phyloP scores from a whole-genome alignment of 164 flowering plant species.

The Liquidambar formosana region DNA sequence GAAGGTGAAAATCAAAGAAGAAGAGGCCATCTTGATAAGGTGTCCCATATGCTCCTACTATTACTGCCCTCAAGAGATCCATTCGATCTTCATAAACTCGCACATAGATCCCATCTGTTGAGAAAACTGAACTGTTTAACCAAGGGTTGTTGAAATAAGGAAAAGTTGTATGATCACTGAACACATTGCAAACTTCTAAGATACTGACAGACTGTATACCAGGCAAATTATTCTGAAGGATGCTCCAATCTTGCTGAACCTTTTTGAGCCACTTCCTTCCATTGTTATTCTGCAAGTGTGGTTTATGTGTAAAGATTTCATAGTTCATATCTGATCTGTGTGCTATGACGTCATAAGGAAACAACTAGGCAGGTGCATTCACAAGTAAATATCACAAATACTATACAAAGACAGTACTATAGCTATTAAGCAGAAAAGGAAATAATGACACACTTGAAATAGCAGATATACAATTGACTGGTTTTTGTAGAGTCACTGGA shows the following conservation, averaged over 20 bases:
- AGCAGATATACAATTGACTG: no score
- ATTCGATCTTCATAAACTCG: conserved; percentile 95
- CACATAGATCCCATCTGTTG: conserved; percentile 81
- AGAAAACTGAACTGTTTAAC: conserved; percentile 6
- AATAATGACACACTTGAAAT: no score
- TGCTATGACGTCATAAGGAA: not conserved
- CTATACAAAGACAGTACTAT: no score
- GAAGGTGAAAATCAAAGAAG: conserved; percentile 97
- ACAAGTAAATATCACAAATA: not conserved
- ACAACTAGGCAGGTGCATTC: not conserved
- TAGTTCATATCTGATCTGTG: not conserved
- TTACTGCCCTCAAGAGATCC: conserved; percentile 95
- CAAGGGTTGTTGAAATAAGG: not conserved
- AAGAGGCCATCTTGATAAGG: conserved; percentile 99
- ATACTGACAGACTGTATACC: conserved; percentile 35
- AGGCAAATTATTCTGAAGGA: conserved; percentile 93
- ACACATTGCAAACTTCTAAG: not conserved
- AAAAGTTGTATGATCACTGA: not conserved
- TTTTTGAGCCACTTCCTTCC: conserved; percentile 93
- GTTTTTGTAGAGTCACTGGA: no score
- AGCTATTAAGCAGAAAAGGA: no score
- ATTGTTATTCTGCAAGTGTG: conserved; percentile 52
- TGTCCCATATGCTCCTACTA: conserved; percentile 96
- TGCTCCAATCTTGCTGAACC: conserved; percentile 96
- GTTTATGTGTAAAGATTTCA: not conserved